A percentile compares a stretch with the other conserved stretches of the same genome.
Conservation (phyloP, 169 alveolate species). For the Plasmodium gonderi region DNA sequence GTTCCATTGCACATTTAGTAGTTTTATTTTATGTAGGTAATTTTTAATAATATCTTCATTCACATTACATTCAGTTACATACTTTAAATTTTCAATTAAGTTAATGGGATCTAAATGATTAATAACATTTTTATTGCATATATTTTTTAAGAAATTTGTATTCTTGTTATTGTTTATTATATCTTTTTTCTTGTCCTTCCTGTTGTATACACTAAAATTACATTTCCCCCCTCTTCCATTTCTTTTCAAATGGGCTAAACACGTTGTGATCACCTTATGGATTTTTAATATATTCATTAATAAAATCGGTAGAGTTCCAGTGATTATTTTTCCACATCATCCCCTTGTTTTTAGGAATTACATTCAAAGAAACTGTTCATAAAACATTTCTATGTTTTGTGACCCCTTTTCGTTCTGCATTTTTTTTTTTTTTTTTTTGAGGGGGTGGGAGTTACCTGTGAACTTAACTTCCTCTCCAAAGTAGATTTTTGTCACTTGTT, state of each 20-base stretch:
- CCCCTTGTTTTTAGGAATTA: background rate
- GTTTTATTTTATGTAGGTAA: slow-evolving; percentile 22
- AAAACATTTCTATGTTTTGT: background rate
- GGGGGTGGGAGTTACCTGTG: background rate
- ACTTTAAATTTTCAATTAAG: slow-evolving; percentile 51
- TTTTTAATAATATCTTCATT: slow-evolving; percentile 21
- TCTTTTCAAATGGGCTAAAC: slow-evolving; percentile 21
- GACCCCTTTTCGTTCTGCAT: background rate
- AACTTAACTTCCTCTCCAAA: background rate
- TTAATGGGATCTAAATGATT: slow-evolving; percentile 34
- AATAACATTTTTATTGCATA: slow-evolving; percentile 68
- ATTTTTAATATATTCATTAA: slow-evolving; percentile 36
- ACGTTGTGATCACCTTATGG: background rate
- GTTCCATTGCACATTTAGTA: slow-evolving; percentile 42
- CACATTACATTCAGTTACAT: slow-evolving; percentile 53
- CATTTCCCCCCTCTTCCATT: background rate
- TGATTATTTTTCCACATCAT: background rate
- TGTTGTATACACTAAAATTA: background rate
- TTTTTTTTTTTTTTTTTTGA: background rate
- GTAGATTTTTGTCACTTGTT: background rate
- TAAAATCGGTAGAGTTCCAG: background rate
- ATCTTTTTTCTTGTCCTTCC: background rate
- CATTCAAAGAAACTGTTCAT: background rate
- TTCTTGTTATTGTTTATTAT: background rate
- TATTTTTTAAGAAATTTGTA: slow-evolving; percentile 13